These are phyloP conservation scores for Zygosaccharomyces bailii DNA, from an alignment of 805 yeast genomes.

Conservation along the genomic window DNA sequence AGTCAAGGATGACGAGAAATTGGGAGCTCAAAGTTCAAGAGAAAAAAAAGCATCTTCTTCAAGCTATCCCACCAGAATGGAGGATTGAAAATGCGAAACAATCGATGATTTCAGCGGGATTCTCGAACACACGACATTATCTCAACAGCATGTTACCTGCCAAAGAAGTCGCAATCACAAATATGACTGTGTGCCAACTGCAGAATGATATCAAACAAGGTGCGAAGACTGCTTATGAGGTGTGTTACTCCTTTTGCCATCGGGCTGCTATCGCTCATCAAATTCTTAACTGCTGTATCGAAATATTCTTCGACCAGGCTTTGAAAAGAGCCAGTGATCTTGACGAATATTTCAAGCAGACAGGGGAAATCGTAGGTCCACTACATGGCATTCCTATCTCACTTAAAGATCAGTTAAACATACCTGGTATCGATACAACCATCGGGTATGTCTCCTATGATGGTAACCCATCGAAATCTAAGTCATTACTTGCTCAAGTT, in stretches of 20 bases:
- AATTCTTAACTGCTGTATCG: constrained; percentile 39
- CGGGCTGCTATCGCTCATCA: constrained; percentile 58
- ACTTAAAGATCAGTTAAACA: constrained; percentile 40
- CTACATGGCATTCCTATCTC: constrained; percentile 64
- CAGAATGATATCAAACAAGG: constrained; percentile 27
- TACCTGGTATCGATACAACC: constrained; percentile 16
- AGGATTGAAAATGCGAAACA: constrained; percentile 10
- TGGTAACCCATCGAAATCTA: constrained; percentile 39
- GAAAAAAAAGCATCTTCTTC: constrained; percentile 16
- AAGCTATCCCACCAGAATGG: constrained; percentile 29
- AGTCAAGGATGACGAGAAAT: neutral
- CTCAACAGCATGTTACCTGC: constrained; percentile 9
- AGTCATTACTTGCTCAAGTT: constrained; percentile 45
- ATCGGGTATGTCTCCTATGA: constrained; percentile 15
- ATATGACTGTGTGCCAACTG: constrained; percentile 17
- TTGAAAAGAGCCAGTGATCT: constrained; percentile 52
- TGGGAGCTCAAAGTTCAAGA: constrained; percentile 22
- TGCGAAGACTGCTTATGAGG: constrained; percentile 42
- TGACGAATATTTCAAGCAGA: constrained; percentile 46
- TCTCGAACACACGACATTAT: constrained; percentile 19
- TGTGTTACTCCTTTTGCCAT: constrained; percentile 52
- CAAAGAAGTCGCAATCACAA: constrained; percentile 24
- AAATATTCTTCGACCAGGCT: constrained; percentile 54
- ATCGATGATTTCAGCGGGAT: constrained; percentile 14
- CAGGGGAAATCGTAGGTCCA: constrained; percentile 55